These are phyloP conservation scores for Magnolia sinica DNA, from an alignment of 164 flowering plant species.

Conservation along the genomic window DNA sequence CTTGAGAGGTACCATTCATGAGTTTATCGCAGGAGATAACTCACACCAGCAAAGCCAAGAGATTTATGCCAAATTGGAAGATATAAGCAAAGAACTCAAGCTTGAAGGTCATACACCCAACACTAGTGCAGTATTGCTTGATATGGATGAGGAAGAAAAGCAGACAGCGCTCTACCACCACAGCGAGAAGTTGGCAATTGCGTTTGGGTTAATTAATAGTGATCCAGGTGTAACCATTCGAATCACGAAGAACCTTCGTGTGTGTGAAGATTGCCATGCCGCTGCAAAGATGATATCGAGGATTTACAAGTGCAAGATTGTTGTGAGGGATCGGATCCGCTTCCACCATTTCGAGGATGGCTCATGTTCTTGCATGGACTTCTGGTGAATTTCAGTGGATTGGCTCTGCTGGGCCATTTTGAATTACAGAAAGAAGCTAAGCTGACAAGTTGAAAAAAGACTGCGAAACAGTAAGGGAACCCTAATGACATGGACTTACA, in stretches of 20 bases:
- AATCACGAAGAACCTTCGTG: constrained; percentile 20
- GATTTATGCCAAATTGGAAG: constrained; percentile 21
- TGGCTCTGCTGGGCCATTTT: not conserved
- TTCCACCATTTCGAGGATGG: constrained; percentile 24
- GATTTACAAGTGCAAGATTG: constrained; percentile 14
- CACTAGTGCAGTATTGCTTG: constrained; percentile 14
- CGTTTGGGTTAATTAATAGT: constrained; percentile 16
- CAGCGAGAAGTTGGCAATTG: constrained; percentile 22
- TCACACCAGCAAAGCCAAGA: constrained; percentile 18
- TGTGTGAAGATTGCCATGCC: constrained; percentile 25
- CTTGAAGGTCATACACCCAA: constrained; percentile 13
- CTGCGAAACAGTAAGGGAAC: no score
- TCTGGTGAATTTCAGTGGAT: constrained; percentile 10
- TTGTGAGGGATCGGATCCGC: constrained; percentile 14
- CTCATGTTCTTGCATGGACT: constrained; percentile 14
- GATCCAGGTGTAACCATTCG: constrained; percentile 11
- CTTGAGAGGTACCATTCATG: constrained; percentile 15
- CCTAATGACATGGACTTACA: not conserved
- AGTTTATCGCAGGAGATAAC: constrained; percentile 26
- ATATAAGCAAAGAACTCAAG: constrained; percentile 11
- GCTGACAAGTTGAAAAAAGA: no score
- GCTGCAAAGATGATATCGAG: constrained; percentile 16
- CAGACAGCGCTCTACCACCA: constrained; percentile 17
- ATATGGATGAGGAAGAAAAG: constrained; percentile 18
- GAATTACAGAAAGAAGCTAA: no score